Evolutionary conservation across 2,329 filamentous ascomycete species (phyloP).

Genomic region (Pseudocercospora vitis): DNA sequence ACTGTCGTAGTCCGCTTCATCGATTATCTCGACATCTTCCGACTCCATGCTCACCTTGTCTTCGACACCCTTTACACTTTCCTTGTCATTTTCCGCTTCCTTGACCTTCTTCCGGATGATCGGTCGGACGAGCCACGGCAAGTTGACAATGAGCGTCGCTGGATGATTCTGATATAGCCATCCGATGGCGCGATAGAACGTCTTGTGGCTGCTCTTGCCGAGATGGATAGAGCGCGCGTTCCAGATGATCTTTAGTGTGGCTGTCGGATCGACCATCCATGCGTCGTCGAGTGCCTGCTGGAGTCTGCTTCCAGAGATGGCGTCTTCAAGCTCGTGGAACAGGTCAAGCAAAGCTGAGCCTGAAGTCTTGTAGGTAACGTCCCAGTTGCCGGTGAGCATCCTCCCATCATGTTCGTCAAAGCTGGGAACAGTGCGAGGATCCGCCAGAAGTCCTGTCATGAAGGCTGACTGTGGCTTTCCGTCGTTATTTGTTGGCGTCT

Average conservation of each 20-base stretch:
- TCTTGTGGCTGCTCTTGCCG: slow-evolving; percentile 52
- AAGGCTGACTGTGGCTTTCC: slow-evolving; percentile 16
- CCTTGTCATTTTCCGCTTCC: slow-evolving; percentile 28
- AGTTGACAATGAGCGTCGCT: slow-evolving; percentile 54
- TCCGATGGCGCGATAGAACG: slow-evolving; percentile 48
- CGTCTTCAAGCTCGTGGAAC: slow-evolving; percentile 54
- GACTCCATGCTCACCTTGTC: slow-evolving; percentile 36
- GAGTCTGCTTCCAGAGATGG: slow-evolving; percentile 42
- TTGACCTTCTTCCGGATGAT: slow-evolving; percentile 56
- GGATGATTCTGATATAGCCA: slow-evolving; percentile 60
- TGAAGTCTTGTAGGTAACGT: slow-evolving; percentile 52
- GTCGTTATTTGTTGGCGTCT: background rate
- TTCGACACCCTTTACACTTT: slow-evolving; percentile 14
- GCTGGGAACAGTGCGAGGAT: slow-evolving; percentile 20
- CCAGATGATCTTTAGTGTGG: slow-evolving; percentile 61
- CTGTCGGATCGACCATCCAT: slow-evolving; percentile 51
- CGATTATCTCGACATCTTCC: slow-evolving; percentile 45
- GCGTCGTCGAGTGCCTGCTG: slow-evolving; percentile 48
- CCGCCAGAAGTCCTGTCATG: slow-evolving; percentile 24
- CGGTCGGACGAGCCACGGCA: slow-evolving; percentile 57
- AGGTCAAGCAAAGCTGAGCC: slow-evolving; percentile 53
- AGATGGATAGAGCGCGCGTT: slow-evolving; percentile 62
- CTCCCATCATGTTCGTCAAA: slow-evolving; percentile 37
- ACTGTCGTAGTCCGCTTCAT: slow-evolving; percentile 33
- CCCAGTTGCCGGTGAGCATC: slow-evolving; percentile 55